These are phyloP conservation scores for Fragaria ananassa DNA, from an alignment of 306 rosid species.

Conservation along the genomic window DNA sequence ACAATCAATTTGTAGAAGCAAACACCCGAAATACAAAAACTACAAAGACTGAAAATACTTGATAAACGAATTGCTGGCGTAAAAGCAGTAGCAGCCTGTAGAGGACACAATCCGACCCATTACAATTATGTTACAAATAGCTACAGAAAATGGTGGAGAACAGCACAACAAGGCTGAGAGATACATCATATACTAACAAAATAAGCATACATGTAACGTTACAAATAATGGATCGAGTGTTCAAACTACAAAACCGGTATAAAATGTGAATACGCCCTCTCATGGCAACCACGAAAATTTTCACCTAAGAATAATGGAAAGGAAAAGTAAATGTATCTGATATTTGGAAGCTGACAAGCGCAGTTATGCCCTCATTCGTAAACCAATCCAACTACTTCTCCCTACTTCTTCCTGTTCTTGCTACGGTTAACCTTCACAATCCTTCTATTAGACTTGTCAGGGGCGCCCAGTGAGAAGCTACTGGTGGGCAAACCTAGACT, in stretches of 20 bases:
- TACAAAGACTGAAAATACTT: too few relatives aligned
- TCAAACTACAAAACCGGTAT: conserved; percentile 34
- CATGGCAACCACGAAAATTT: conserved; percentile 24
- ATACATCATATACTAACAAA: conserved; percentile 36
- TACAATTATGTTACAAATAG: too few relatives aligned
- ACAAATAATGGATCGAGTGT: conserved; percentile 34
- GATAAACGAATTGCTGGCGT: too few relatives aligned
- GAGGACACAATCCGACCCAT: too few relatives aligned
- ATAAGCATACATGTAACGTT: conserved; percentile 31
- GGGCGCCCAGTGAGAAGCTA: conserved; percentile 81
- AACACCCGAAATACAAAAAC: too few relatives aligned
- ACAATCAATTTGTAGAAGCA: too few relatives aligned
- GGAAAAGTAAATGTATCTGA: conserved; percentile 2
- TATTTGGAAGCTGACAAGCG: conserved; percentile 20
- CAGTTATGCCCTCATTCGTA: conserved; percentile 30
- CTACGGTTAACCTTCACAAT: conserved; percentile 37
- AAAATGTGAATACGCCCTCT: conserved; percentile 50
- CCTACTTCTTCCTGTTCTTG: conserved; percentile 61
- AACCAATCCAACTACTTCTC: conserved; percentile 44
- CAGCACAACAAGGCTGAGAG: conserved; percentile 31
- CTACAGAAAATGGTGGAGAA: neutral
- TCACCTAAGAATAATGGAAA: neutral
- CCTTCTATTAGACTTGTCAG: conserved; percentile 67
- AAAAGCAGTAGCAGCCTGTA: too few relatives aligned
- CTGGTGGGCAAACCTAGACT: conserved; percentile 46